phyloP scores from a whole-genome alignment of 352 stramenopile species.

The Globisporangium alternatum region DNA sequence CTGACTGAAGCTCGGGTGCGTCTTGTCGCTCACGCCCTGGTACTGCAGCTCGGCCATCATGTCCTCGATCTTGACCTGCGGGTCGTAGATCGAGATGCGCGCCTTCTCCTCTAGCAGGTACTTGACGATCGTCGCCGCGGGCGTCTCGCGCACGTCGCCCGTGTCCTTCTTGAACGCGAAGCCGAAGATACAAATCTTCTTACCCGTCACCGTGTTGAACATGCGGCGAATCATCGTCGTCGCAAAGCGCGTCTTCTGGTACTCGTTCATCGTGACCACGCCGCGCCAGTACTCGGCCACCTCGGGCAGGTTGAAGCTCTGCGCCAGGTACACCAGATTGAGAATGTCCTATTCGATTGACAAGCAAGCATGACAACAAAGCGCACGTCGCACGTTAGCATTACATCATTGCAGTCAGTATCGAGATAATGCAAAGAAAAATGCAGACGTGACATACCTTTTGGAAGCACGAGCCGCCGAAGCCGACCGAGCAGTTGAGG shows the following conservation, averaged over 20 bases:
- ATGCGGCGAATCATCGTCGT: conserved; percentile 97
- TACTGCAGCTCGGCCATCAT: conserved; percentile 79
- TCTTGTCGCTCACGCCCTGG: conserved; percentile 90
- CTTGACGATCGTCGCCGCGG: conserved; percentile 96
- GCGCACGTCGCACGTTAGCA: conserved; percentile 4
- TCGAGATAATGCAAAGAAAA: too few species aligned
- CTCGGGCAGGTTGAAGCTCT: conserved; percentile 97
- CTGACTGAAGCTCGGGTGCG: conserved; percentile 87
- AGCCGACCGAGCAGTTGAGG: conserved; percentile 97
- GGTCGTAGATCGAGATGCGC: conserved; percentile 97
- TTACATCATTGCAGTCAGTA: too few species aligned
- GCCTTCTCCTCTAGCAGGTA: conserved; percentile 96
- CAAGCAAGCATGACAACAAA: neutral
- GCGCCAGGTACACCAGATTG: conserved; percentile 99
- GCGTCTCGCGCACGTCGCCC: conserved; percentile 98
- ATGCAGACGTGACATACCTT: conserved; percentile 47
- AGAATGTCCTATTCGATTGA: conserved; percentile 90
- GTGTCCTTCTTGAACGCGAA: conserved; percentile 99
- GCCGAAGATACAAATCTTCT: conserved; percentile 99
- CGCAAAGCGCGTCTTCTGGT: conserved; percentile 99
- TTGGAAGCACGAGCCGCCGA: conserved; percentile 99
- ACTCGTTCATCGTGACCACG: conserved; percentile 99
- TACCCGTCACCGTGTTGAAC: conserved; percentile 99
- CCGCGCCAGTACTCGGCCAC: conserved; percentile 99
- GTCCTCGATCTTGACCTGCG: conserved; percentile 97